Conservation (phyloP, 345 rosid genomes). For the Lepidium didymum region DNA sequence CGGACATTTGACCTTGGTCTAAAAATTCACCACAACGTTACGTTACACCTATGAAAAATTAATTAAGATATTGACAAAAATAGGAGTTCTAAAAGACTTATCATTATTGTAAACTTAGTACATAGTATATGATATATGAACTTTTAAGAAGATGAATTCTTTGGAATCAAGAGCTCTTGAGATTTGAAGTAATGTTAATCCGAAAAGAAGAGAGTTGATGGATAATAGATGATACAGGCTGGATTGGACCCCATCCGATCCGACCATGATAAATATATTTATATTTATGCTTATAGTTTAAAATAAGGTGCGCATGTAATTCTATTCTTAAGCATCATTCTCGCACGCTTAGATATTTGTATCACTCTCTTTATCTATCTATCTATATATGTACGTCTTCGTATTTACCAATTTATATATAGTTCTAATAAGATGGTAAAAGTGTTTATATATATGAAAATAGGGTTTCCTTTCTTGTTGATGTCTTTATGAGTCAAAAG, state of each 20-base stretch:
- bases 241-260: not conserved
- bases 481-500: not conserved
- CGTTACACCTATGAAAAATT: not conserved
- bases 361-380: not conserved
- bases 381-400: not conserved
- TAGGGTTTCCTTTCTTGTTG: not conserved
- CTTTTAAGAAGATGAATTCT: no score
- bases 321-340: constrained; percentile 21
- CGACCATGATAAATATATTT: not conserved
- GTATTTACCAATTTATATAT: not conserved
- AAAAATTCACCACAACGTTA: not conserved
- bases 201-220: not conserved
- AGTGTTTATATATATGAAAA: no score
- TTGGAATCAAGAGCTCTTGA: no score
- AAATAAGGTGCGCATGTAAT: constrained; percentile 15
- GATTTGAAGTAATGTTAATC: no score
- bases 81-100: not conserved
- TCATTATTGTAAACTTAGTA: not conserved
- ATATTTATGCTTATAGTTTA: not conserved
- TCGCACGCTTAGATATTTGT: constrained; percentile 9
- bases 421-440: not conserved
- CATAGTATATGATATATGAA: no score
- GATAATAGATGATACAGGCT: constrained; percentile 2
- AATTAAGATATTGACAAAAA: constrained; percentile 3
- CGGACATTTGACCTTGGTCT: constrained; percentile 1